Evolutionary conservation across 768 basidiomycete genomes (phyloP), one percentile per base, ranked within the genome.

Genomic region (Tulasnella sp.): DNA sequence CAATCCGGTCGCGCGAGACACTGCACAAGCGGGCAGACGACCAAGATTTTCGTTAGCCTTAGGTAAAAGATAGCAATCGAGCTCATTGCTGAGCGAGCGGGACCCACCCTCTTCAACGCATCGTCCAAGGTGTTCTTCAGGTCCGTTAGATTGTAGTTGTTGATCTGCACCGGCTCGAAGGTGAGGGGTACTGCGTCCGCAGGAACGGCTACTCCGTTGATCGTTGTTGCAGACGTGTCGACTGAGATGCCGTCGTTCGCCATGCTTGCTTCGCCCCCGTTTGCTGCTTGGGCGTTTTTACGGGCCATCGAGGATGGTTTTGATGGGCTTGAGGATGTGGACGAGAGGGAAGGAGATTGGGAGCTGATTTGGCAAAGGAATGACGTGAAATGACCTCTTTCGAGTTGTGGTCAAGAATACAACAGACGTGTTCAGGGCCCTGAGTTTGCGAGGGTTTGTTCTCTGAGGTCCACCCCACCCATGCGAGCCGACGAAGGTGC

Each of bases 41-140:
- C n/a, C n/a, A 69, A 44, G 64, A 26, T 11, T 32, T 40, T 8
- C 26, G 3, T 42, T 70, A 68, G 36, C 67, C 71, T 36, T 44
- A 41, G 35, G 47, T 63, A 22, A 75, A 16, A 9, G n/a, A 39
- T 34, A 22, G 64, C 69, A 37, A 52, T 52, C 3, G 47, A 11
- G 9, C 47, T 19, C 26, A 17, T 3, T 47, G n/a, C 44, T 26
- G 74, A 69, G 19, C 39, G 14, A n/a, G n/a, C n/a, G n/a, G n/a
- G n/a, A 82, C 87, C 64, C 78, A 96, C 95, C 77, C 92, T 89
- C 80, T 92, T 94, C 72, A 98, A 82, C 62, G 90, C 89, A 81
- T 98, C 95, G 80, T 98, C 95, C 74, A 84, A 81, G 9, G 86
- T 82, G 71, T 81, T 80, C 78, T 88, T 87, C 75, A 87, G 81